Percentiles rank a stretch among this genome's conserved stretches.
These are phyloP conservation scores for Rutstroemia sp. DNA, from an alignment of 2,329 filamentous ascomycete genomes.

Conservation along the genomic window DNA sequence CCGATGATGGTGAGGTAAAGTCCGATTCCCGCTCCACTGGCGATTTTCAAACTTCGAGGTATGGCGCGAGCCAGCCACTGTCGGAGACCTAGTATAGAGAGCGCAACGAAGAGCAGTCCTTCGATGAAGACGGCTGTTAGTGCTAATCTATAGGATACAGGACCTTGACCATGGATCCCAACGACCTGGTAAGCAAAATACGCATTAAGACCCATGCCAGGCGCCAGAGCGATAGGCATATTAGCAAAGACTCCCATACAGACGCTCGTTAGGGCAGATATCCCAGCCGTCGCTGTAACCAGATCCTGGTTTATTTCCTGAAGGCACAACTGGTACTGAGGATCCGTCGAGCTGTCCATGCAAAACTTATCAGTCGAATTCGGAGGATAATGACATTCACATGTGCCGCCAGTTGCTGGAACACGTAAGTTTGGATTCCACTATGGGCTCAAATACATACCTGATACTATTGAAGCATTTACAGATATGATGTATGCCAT, in stretches of 20 bases:
- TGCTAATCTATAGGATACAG: constrained; percentile 67
- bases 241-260: constrained; percentile 80
- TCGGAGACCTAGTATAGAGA: constrained; percentile 73
- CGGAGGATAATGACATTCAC: constrained; percentile 11
- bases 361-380: constrained; percentile 14
- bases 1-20: constrained; percentile 66
- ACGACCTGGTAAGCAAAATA: constrained; percentile 78
- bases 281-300: constrained; percentile 79
- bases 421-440: constrained; percentile 1
- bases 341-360: constrained; percentile 10
- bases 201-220: constrained; percentile 77
- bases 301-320: constrained; percentile 53
- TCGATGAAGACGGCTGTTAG: constrained; percentile 85
- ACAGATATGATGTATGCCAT: constrained; percentile 71
- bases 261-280: constrained; percentile 71
- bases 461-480: constrained; percentile 38
- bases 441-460: not conserved
- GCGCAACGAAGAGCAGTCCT: constrained; percentile 74
- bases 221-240: constrained; percentile 61
- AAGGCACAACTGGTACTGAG: constrained; percentile 57
- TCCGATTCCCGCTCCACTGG: constrained; percentile 78
- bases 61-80: constrained; percentile 85
- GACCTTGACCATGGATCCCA: constrained; percentile 65
- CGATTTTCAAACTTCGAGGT: constrained; percentile 77
- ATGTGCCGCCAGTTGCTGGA: constrained; percentile 17